Evolutionary conservation across 345 rosid genomes (phyloP).

Genomic region (Euclidium syriacum): DNA sequence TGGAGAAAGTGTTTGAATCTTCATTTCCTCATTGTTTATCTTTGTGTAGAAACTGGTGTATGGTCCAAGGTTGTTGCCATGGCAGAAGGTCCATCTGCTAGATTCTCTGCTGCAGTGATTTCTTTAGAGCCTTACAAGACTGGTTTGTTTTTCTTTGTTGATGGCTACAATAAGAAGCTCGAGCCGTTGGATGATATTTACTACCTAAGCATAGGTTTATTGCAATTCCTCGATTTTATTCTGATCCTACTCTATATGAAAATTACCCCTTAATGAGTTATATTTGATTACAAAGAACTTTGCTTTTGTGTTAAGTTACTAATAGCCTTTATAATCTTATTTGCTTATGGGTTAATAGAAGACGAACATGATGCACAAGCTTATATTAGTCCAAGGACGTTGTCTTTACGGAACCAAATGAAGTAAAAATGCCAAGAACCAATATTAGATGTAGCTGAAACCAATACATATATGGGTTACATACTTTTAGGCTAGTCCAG

Average conservation of each 20-base stretch:
- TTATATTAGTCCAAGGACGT: slow-evolving; percentile 46
- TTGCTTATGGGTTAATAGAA: slow-evolving; percentile 37
- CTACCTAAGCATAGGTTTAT: slow-evolving; percentile 77
- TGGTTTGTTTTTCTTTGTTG: slow-evolving; percentile 66
- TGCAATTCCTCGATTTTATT: neutral
- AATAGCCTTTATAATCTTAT: neutral
- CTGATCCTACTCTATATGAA: too few species aligned
- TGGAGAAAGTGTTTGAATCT: too few species aligned
- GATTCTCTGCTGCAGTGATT: slow-evolving; percentile 82
- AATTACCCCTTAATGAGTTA: too few species aligned
- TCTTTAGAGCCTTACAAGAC: slow-evolving; percentile 71
- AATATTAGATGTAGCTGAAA: slow-evolving; percentile 49
- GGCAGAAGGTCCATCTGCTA: slow-evolving; percentile 81
- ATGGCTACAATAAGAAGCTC: slow-evolving; percentile 90
- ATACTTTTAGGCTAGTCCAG: neutral
- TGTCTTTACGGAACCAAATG: slow-evolving; percentile 81
- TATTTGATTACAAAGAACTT: too few species aligned
- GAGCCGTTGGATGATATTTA: slow-evolving; percentile 89
- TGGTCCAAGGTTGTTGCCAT: slow-evolving; percentile 69
- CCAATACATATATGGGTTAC: slow-evolving; percentile 44
- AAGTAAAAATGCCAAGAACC: slow-evolving; percentile 79
- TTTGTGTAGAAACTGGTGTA: slow-evolving; percentile 62
- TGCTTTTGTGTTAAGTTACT: too few species aligned
- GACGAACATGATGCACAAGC: slow-evolving; percentile 33
- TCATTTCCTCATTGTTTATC: too few species aligned